Evolutionary conservation across 2,329 filamentous ascomycete genomes (phyloP).

Genomic region (Cryphonectria japonica): DNA sequence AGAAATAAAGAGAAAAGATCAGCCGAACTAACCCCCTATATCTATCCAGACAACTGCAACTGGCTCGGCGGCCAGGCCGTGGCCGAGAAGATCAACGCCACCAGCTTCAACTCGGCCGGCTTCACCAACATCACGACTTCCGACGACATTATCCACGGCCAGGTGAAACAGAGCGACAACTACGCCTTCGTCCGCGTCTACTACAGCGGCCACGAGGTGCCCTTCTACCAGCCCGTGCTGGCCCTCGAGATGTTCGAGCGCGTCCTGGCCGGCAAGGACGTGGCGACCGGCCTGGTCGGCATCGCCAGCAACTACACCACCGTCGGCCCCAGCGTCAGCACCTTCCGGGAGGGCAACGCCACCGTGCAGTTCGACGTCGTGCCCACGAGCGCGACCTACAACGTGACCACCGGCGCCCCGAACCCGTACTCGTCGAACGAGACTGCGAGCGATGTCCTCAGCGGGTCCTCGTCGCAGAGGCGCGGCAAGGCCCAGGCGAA

Average conservation of each 20-base stretch:
- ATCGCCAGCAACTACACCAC: constrained; percentile 41
- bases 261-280: constrained; percentile 50
- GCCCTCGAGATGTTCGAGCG: constrained; percentile 54
- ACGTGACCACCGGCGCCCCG: constrained; percentile 37
- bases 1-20: no score
- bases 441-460: neutral
- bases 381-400: constrained; percentile 39
- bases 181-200: constrained; percentile 55
- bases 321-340: constrained; percentile 44
- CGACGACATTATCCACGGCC: constrained; percentile 41
- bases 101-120: constrained; percentile 39
- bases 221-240: constrained; percentile 58
- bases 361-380: constrained; percentile 42
- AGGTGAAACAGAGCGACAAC: constrained; percentile 52
- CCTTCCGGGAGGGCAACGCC: constrained; percentile 48
- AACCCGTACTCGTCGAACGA: constrained; percentile 18
- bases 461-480: neutral
- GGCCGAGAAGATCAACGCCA: constrained; percentile 27
- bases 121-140: constrained; percentile 33
- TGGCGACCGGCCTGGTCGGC: constrained; percentile 55
- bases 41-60: constrained; percentile 21
- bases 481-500: neutral
- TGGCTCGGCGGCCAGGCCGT: constrained; percentile 26
- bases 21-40: neutral
- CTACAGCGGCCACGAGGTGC: constrained; percentile 47